These are phyloP conservation scores for Cercophora sp. DNA, from an alignment of 495 filamentous ascomycete species.

Conservation along the genomic window DNA sequence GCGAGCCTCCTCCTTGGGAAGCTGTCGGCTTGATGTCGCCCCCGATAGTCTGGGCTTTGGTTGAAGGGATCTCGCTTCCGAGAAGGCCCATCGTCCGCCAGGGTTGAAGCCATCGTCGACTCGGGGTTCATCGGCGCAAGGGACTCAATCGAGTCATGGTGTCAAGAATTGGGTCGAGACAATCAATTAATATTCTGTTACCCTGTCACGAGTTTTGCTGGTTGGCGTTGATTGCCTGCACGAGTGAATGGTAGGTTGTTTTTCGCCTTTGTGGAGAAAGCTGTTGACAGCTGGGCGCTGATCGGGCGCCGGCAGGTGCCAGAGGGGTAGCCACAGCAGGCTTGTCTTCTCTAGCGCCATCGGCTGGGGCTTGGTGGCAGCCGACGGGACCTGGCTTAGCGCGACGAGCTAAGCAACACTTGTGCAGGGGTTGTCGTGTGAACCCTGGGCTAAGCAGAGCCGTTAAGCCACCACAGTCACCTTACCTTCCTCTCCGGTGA, in stretches of 20 bases:
- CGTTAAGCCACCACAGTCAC: slow-evolving; percentile 18
- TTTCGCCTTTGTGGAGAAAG: slow-evolving; percentile 15
- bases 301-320: not conserved
- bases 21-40: too few species aligned
- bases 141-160: slow-evolving; percentile 6
- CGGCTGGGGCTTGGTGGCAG: not conserved
- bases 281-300: not conserved
- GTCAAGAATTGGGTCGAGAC: slow-evolving; percentile 9
- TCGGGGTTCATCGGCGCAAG: not conserved
- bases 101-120: too few species aligned
- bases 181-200: slow-evolving; percentile 24
- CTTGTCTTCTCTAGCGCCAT: not conserved
- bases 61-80: slow-evolving; percentile 3
- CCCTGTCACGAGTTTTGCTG: slow-evolving; percentile 22
- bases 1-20: not conserved
- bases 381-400: not conserved
- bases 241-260: slow-evolving; percentile 17
- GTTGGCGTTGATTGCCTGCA: slow-evolving; percentile 15
- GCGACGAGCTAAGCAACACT: slow-evolving; percentile 4
- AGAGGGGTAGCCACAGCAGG: not conserved
- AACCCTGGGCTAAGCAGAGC: slow-evolving; percentile 12
- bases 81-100: not conserved
- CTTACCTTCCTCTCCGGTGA: slow-evolving; percentile 3
- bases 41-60: too few species aligned
- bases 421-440: too few species aligned